Evolutionary conservation across 148 eudicot species (phyloP).

Genomic region (Arctostaphylos glauca): DNA sequence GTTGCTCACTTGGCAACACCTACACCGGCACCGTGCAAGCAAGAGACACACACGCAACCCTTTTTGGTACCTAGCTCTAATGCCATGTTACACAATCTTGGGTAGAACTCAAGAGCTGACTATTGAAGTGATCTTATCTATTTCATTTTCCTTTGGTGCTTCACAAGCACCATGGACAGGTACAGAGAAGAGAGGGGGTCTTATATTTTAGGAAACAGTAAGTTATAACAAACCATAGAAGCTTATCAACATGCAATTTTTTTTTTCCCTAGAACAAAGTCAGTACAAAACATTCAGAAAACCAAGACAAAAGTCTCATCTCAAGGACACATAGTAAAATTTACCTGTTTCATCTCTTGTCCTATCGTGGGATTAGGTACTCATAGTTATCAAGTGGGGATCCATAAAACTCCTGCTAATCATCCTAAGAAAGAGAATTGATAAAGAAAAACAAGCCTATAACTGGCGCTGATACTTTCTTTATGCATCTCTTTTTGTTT

Average conservation of each 20-base stretch:
- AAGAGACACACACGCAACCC: too few species aligned
- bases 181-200: not conserved
- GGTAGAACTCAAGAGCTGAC: too few species aligned
- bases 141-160: too few species aligned
- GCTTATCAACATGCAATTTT: too few species aligned
- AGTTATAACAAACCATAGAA: too few species aligned
- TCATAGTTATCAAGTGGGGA: not conserved
- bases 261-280: not conserved
- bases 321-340: not conserved
- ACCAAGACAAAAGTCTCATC: too few species aligned
- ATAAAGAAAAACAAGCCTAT: not conserved
- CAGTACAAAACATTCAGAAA: not conserved
- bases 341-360: not conserved
- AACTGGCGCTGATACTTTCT: too few species aligned
- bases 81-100: too few species aligned
- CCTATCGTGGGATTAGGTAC: not conserved
- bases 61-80: too few species aligned
- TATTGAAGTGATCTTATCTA: too few species aligned
- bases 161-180: not conserved
- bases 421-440: not conserved
- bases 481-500: slow-evolving; percentile 1
- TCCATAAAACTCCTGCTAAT: not conserved
- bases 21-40: too few species aligned
- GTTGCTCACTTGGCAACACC: too few species aligned
- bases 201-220: not conserved